Base-by-base conservation (phyloP, 371 early-diverging fungal genomes). In the Rhizopus delemar region DNA sequence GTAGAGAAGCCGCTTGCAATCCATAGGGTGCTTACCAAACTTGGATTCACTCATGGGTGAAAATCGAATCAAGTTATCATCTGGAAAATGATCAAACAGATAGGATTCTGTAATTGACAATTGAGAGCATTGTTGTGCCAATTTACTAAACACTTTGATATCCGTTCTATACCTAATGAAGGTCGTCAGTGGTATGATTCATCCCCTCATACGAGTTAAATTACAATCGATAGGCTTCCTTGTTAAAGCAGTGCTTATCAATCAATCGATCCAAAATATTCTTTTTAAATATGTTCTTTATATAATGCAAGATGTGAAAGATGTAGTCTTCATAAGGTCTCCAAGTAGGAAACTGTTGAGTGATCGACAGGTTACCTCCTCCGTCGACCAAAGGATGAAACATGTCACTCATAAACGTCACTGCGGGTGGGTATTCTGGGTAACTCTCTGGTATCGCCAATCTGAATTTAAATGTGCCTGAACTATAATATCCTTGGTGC, bases 351-450 rank as follows among this genome's bases (percentile, higher is more conserved):
- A 94, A 93, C 68, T 88, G 91, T 52, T 90, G 90, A 41, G 86
- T 73, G 3, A 93, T 66, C 1, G 84, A 83, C 56, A 94, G 77
- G 29, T 78, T 71, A 5, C 93, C 90, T 5, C 79, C 82, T 11
- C 68, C 66, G 65, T 93, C 91, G 8, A 98, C 87, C 29, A 97
- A 81, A 32, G 99, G 99, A 73, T 99, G 99, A 77, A 93, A 94
- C 86, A 97, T 91, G 28, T 91, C 90, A 11, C 93, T 93, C 50
- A 87, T 59, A 70, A 99, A 96, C 13, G 84, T 84, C 16, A 99
- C 92, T 0, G 86, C 68, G 0, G 98, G 99, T 31, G 93, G 89
- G 28, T 81, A 74, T 28, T 90, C 83, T 15, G 99, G 99, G 63
- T 91, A 91, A 31, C 84, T 86, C 41, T 82, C 80, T 5, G 98